Base-by-base conservation (phyloP, 2,329 filamentous ascomycete species). In the Aspergillus sp. region DNA sequence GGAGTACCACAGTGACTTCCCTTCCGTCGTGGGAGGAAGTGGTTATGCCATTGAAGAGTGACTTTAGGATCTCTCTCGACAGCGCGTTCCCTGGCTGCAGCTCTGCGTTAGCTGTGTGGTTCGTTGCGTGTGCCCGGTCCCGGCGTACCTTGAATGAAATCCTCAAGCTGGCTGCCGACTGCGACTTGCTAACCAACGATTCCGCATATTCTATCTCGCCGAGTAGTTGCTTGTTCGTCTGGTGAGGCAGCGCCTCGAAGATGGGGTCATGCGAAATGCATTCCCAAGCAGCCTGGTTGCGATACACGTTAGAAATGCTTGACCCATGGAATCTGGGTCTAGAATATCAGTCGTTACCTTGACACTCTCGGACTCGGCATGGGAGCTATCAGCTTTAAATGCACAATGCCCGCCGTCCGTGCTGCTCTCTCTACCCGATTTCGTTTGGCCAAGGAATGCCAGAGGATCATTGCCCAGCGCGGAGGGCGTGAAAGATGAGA, bases 1-100 rank as follows among this genome's bases (percentile, higher is more conserved):
- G 55, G 34, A 78, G 53, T 10, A 82, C 49, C 24, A 78, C 49
- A 8, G 71, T 69, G 15, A 72, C 72, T 41, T 80, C 72, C 46
- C 71, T 66, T 39, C 68, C 68, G 12, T 60, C 51, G 25, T 64
- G 52, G 33, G 71, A 68, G 25, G 77, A 60, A 19, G 65, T 58
- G 6, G 60, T 49, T 35, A 77, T 49, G 42, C 61, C 64, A 4
- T 61, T 49, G 34, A 65, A 47, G 25, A 78, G 52, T 16, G 63
- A 51, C 13, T 61, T 48, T 36, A 78, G 42, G 11, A 62, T 48
- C 12, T 64, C 50, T 12, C 60, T 46, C 19, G 68, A 51, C 65
- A 70, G 38, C 8, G 13, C 4, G 14, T 27, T 27, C 26, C 43
- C 37, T 13, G 19, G 20, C 12, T 34, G 39, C 15, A 14, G 27